Conservation (phyloP, 306 rosid species). For the Clitoria ternatea region DNA sequence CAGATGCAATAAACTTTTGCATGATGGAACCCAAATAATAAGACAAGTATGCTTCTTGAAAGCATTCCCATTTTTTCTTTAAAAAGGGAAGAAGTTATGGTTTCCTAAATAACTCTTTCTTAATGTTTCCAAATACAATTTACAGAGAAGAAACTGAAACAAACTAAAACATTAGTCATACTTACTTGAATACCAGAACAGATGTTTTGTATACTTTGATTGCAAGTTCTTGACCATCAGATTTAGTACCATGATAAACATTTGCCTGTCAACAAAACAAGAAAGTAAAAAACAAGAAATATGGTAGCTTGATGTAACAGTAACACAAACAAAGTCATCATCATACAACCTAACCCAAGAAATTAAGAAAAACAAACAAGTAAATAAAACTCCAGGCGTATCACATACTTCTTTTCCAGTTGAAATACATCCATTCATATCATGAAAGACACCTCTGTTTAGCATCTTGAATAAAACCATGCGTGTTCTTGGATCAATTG, state of each 20-base stretch:
- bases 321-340: neutral
- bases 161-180: constrained; percentile 8
- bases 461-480: constrained; percentile 87
- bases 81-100: neutral
- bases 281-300: neutral
- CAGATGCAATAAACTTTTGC: neutral
- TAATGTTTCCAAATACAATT: neutral
- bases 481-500: constrained; percentile 95
- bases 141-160: neutral
- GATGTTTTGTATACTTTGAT: constrained; percentile 91
- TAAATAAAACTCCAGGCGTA: neutral
- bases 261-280: constrained; percentile 62
- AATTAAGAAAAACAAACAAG: neutral
- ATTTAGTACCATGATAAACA: constrained; percentile 91
- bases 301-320: constrained; percentile 7
- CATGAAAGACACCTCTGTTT: constrained; percentile 75
- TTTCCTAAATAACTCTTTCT: neutral
- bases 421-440: constrained; percentile 92
- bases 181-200: constrained; percentile 80
- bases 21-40: neutral
- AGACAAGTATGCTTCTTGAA: neutral
- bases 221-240: constrained; percentile 78
- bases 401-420: constrained; percentile 86
- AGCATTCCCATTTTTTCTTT: neutral
- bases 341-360: constrained; percentile 9